Evolutionary conservation across 169 alveolate species (phyloP).

Genomic region (Plasmodium coatneyi): DNA sequence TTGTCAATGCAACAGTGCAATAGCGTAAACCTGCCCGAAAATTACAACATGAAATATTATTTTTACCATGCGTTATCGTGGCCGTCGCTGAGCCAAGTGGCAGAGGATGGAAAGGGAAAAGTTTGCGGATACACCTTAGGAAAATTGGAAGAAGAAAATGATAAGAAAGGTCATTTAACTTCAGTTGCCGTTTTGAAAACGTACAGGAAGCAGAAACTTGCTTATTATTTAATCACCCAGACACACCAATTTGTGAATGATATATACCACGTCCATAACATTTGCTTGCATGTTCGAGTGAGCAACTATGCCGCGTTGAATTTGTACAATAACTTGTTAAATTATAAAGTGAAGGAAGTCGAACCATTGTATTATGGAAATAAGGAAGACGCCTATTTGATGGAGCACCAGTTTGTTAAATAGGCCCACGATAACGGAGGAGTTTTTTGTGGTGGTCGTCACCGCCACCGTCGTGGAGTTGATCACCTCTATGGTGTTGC

Average conservation of each 20-base stretch:
- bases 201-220: constrained; percentile 80
- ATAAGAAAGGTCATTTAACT: constrained; percentile 84
- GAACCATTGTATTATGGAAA: constrained; percentile 80
- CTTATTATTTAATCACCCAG: constrained; percentile 77
- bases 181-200: constrained; percentile 85
- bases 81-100: constrained; percentile 91
- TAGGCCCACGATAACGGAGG: background rate
- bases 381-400: constrained; percentile 85
- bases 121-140: constrained; percentile 86
- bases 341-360: constrained; percentile 82
- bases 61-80: constrained; percentile 95
- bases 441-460: background rate
- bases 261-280: constrained; percentile 65
- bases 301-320: constrained; percentile 82
- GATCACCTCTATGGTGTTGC: background rate
- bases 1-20: constrained; percentile 82
- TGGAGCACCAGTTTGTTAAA: constrained; percentile 74
- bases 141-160: constrained; percentile 85
- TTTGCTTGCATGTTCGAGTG: constrained; percentile 81
- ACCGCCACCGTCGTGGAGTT: background rate
- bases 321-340: constrained; percentile 76
- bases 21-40: constrained; percentile 88
- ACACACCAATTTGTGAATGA: constrained; percentile 76
- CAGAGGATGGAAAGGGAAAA: constrained; percentile 76
- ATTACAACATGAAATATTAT: constrained; percentile 95